Conservation (phyloP, 805 yeast genomes). For the Candida montana region DNA sequence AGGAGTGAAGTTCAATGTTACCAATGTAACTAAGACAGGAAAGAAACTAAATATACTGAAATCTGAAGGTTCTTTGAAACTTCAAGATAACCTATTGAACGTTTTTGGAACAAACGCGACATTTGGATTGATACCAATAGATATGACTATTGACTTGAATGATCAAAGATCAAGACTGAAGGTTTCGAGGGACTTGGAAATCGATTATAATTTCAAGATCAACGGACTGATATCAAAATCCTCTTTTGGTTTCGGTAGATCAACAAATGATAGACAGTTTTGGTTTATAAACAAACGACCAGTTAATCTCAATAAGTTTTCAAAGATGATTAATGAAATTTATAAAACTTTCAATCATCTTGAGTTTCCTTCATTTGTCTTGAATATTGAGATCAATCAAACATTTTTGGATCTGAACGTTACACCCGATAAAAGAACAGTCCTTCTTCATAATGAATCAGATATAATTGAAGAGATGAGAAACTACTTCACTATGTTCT, state of each 20-base stretch:
- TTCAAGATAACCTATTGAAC: conserved; percentile 55
- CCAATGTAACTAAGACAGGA: conserved; percentile 42
- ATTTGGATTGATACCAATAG: conserved; percentile 50
- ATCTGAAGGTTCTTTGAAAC: conserved; percentile 44
- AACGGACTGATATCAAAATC: conserved; percentile 69
- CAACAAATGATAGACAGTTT: conserved; percentile 69
- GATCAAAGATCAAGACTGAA: conserved; percentile 18
- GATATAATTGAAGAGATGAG: conserved; percentile 51
- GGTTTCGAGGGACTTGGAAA: conserved; percentile 2
- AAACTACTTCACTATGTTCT: conserved; percentile 43
- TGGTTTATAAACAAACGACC: conserved; percentile 77
- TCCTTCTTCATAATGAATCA: conserved; percentile 63
- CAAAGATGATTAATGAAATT: conserved; percentile 62
- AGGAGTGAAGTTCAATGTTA: conserved; percentile 55
- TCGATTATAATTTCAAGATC: conserved; percentile 33
- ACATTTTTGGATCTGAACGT: conserved; percentile 73
- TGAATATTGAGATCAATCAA: conserved; percentile 53
- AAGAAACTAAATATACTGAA: conserved; percentile 52
- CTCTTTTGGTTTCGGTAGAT: conserved; percentile 74
- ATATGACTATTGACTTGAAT: conserved; percentile 35
- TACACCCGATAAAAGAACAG: conserved; percentile 82
- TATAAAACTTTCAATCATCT: conserved; percentile 66
- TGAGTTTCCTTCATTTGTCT: conserved; percentile 66
- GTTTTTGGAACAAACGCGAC: conserved; percentile 68
- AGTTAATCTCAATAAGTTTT: conserved; percentile 46